Conservation (phyloP, 225 moss, liverwort and hornwort genomes). For the Pseudisothecium myosuroides region DNA sequence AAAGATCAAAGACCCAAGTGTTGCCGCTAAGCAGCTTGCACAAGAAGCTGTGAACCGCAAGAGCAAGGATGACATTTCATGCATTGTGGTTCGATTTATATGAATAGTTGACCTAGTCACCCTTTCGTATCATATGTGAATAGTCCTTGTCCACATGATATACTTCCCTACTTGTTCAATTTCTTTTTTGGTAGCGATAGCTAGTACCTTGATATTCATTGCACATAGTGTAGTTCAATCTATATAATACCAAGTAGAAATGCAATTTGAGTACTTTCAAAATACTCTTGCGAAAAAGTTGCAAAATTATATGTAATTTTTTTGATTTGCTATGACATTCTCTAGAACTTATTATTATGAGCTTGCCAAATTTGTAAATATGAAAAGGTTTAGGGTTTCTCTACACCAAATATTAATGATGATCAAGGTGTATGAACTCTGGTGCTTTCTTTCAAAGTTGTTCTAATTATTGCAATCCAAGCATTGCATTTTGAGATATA, state of each 20-base stretch:
- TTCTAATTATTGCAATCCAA: background rate
- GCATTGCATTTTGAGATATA: background rate
- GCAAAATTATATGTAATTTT: background rate
- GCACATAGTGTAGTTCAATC: background rate
- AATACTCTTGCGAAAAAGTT: background rate
- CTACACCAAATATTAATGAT: background rate
- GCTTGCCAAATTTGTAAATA: background rate
- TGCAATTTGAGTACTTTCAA: background rate
- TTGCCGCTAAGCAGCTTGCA: conserved; percentile 76
- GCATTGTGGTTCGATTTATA: conserved; percentile 87
- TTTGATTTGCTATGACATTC: background rate
- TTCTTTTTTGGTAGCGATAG: background rate
- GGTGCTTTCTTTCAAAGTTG: background rate
- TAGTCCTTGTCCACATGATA: background rate
- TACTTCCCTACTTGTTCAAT: background rate
- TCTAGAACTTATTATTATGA: background rate
- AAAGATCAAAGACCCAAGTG: conserved; percentile 64
- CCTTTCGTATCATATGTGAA: background rate
- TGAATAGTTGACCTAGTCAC: conserved; percentile 13
- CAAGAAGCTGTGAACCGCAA: conserved; percentile 80
- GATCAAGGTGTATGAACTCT: background rate
- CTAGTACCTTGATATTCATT: background rate
- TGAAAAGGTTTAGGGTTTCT: no score
- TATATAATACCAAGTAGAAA: background rate
- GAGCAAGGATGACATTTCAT: conserved; percentile 98